These are phyloP conservation scores for Lachancea lanzarotensis DNA, from an alignment of 805 yeast genomes.

Conservation along the genomic window DNA sequence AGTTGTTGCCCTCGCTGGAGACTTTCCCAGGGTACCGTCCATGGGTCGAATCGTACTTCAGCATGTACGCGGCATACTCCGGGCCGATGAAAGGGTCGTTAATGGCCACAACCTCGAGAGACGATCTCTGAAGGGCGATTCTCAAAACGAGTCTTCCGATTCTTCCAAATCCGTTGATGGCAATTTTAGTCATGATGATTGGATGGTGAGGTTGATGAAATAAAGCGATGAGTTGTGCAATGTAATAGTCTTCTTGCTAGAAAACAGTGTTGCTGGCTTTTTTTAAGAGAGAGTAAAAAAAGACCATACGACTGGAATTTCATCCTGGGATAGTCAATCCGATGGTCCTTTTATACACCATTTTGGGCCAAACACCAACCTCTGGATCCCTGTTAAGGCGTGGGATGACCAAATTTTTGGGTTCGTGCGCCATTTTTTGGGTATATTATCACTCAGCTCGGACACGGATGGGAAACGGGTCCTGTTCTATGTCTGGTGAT, in stretches of 20 bases:
- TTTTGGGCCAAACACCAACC: too few relatives aligned
- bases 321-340: too few relatives aligned
- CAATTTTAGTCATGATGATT: conserved; percentile 35
- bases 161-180: conserved; percentile 72
- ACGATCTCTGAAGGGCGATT: conserved; percentile 49
- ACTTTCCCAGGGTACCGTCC: conserved; percentile 58
- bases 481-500: too few relatives aligned
- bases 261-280: neutral
- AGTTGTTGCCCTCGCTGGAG: conserved; percentile 42
- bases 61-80: conserved; percentile 68
- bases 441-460: too few relatives aligned
- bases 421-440: too few relatives aligned
- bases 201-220: too few relatives aligned
- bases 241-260: neutral
- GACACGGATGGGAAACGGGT: too few relatives aligned
- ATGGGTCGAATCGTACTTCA: conserved; percentile 70
- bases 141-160: conserved; percentile 64
- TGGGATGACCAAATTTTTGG: too few relatives aligned
- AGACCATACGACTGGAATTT: too few relatives aligned
- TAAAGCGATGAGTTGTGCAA: neutral
- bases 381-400: too few relatives aligned
- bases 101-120: conserved; percentile 55
- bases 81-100: conserved; percentile 65
- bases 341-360: too few relatives aligned
- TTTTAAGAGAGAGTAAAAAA: too few relatives aligned